phyloP scores from a whole-genome alignment of 2,329 filamentous ascomycete genomes.

The Colletotrichum liaoningense region DNA sequence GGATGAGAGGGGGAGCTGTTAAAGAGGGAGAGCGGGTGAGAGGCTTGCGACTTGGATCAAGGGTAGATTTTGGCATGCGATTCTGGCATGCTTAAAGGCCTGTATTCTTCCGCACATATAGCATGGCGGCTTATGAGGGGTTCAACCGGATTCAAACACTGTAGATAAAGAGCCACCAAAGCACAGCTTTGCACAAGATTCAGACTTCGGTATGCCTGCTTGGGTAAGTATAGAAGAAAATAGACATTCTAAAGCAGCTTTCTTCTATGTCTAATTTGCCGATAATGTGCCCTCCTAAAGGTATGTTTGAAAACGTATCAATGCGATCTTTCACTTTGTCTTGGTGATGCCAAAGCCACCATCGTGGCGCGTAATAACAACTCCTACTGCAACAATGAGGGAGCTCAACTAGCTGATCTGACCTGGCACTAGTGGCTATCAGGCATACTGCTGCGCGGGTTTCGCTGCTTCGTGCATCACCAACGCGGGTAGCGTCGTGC shows the following conservation, averaged over 20 bases:
- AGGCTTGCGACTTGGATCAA: neutral
- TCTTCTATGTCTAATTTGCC: neutral
- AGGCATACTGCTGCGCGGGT: neutral
- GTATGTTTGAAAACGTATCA: no score
- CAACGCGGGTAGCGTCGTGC: neutral
- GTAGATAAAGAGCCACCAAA: neutral
- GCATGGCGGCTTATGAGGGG: neutral
- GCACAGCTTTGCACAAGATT: neutral
- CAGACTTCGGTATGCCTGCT: neutral
- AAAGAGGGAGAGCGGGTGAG: neutral
- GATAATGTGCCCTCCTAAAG: neutral
- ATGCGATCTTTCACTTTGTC: no score
- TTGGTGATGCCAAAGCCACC: constrained; percentile 40
- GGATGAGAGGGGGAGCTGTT: neutral
- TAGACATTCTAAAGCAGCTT: neutral
- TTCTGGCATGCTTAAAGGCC: neutral
- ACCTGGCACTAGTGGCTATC: neutral
- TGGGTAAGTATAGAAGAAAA: neutral
- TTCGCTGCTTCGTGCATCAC: neutral
- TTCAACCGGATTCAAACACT: no score
- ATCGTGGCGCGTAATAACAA: constrained; percentile 39
- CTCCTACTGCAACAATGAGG: neutral
- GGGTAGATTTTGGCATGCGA: neutral
- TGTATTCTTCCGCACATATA: neutral
- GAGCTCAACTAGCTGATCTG: neutral